Evolutionary conservation across 768 basidiomycete species (phyloP).

Genomic region (Mycena kentingensis): DNA sequence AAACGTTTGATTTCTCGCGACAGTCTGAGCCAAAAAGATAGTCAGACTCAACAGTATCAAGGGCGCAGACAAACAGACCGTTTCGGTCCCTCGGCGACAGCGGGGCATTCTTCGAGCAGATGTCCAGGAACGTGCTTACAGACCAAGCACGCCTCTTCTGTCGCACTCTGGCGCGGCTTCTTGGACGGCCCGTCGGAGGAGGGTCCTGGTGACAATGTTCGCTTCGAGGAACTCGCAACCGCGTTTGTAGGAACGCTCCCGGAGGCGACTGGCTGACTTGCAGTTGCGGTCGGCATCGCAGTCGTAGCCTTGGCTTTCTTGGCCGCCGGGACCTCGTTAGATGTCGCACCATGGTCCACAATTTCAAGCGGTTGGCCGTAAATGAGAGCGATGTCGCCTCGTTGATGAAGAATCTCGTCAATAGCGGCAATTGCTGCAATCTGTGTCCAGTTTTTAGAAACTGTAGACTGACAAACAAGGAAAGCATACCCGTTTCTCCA

Average conservation of each 20-base stretch:
- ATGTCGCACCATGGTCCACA: constrained; percentile 36
- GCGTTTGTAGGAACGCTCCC: constrained; percentile 17
- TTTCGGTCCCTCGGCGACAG: constrained; percentile 51
- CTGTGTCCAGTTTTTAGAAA: constrained; percentile 37
- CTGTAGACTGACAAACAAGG: constrained; percentile 1
- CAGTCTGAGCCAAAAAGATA: constrained; percentile 36
- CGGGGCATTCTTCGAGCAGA: constrained; percentile 55
- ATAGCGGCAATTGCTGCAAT: constrained; percentile 68
- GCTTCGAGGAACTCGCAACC: constrained; percentile 30
- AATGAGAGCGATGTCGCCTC: constrained; percentile 59
- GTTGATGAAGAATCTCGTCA: constrained; percentile 59
- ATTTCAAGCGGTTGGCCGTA: constrained; percentile 65
- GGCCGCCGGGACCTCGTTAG: constrained; percentile 16
- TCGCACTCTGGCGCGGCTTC: constrained; percentile 35
- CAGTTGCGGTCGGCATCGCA: neutral
- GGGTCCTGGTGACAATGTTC: constrained; percentile 27
- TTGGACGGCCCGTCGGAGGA: constrained; percentile 33
- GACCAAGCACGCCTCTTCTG: constrained; percentile 45
- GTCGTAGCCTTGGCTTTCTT: constrained; percentile 23
- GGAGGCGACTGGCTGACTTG: neutral
- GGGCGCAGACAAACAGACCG: constrained; percentile 43
- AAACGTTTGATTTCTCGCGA: constrained; percentile 46
- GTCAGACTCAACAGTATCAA: neutral
- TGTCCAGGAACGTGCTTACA: constrained; percentile 50
- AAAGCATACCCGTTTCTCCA: constrained; percentile 59